A percentile compares a stretch with the other conserved stretches of the same genome.
Conservation (phyloP, 768 basidiomycete genomes). For the Trametes punicea region DNA sequence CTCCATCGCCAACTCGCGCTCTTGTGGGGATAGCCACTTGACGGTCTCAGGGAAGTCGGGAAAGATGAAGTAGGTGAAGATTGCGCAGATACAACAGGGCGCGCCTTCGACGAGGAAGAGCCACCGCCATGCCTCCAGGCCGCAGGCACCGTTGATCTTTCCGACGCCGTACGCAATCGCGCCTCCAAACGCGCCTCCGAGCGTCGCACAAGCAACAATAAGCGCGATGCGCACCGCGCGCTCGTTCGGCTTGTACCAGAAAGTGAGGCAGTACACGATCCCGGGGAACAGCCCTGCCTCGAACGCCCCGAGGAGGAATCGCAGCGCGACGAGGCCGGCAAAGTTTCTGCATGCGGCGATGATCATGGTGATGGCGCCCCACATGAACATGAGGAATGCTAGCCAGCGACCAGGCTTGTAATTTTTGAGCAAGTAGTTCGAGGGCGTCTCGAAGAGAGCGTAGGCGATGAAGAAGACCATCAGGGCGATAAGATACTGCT, state of each 20-base stretch:
- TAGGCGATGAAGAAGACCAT: constrained; percentile 25
- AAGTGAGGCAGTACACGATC: constrained; percentile 41
- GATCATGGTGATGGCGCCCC: constrained; percentile 38
- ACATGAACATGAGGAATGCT: constrained; percentile 37
- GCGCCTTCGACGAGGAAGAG: constrained; percentile 43
- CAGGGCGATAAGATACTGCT: constrained; percentile 22
- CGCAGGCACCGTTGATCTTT: constrained; percentile 26
- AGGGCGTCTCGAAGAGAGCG: constrained; percentile 22
- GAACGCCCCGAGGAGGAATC: constrained; percentile 42
- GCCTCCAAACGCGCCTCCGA: constrained; percentile 31
- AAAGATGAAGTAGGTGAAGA: constrained; percentile 10
- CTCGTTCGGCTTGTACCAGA: constrained; percentile 41
- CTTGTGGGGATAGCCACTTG: constrained; percentile 15
- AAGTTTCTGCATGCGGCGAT: constrained; percentile 36
- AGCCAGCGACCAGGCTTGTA: constrained; percentile 38
- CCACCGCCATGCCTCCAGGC: constrained; percentile 31
- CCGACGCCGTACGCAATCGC: constrained; percentile 33
- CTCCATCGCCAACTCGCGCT: constrained; percentile 35
- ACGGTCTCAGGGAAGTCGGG: constrained; percentile 23
- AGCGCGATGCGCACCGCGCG: constrained; percentile 28
- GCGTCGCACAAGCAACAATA: constrained; percentile 31
- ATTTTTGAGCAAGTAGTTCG: constrained; percentile 37
- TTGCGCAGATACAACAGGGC: constrained; percentile 15
- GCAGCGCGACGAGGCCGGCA: constrained; percentile 31
- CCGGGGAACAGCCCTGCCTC: constrained; percentile 45